Percentiles rank a stretch among this genome's conserved stretches.
These are phyloP conservation scores for Viola odorata DNA, from an alignment of 345 rosid species.

Conservation along the genomic window DNA sequence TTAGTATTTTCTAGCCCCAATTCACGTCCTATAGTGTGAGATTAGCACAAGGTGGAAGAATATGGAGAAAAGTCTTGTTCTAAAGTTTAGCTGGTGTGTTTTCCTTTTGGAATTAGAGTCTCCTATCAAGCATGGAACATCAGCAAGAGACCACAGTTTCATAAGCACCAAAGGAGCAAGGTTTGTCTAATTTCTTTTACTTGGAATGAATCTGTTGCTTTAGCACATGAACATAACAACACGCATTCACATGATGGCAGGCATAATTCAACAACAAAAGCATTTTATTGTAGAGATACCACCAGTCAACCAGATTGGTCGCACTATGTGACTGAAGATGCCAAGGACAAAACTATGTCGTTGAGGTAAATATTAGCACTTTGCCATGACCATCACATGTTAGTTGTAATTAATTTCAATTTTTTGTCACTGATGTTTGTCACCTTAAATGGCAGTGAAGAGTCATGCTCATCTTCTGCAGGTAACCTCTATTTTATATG, in stretches of 20 bases:
- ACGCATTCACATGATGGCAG: slow-evolving; percentile 22
- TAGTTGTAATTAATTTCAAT: neutral
- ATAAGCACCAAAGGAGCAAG: slow-evolving; percentile 22
- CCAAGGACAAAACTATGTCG: slow-evolving; percentile 44
- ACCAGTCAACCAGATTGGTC: slow-evolving; percentile 34
- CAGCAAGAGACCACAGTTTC: slow-evolving; percentile 28
- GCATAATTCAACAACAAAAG: slow-evolving; percentile 14
- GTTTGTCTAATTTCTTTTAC: slow-evolving; percentile 25
- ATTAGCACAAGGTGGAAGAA: too few species aligned
- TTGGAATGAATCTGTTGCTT: slow-evolving; percentile 5
- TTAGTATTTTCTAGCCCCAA: too few species aligned
- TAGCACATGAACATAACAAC: neutral
- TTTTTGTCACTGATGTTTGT: slow-evolving; percentile 15
- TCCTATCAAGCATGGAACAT: slow-evolving; percentile 30
- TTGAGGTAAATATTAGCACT: slow-evolving; percentile 41
- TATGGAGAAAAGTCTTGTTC: neutral
- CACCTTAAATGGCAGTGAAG: slow-evolving; percentile 54
- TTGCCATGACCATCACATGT: slow-evolving; percentile 4
- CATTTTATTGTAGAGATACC: slow-evolving; percentile 22
- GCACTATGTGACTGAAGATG: slow-evolving; percentile 33
- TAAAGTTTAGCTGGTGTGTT: slow-evolving; percentile 9
- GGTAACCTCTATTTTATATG: slow-evolving; percentile 34
- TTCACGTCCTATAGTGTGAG: too few species aligned
- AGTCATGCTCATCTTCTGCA: slow-evolving; percentile 83
- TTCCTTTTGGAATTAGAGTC: slow-evolving; percentile 27